These are phyloP conservation scores for Cladosporium velox DNA, from an alignment of 2,329 filamentous ascomycete genomes.

Conservation along the genomic window DNA sequence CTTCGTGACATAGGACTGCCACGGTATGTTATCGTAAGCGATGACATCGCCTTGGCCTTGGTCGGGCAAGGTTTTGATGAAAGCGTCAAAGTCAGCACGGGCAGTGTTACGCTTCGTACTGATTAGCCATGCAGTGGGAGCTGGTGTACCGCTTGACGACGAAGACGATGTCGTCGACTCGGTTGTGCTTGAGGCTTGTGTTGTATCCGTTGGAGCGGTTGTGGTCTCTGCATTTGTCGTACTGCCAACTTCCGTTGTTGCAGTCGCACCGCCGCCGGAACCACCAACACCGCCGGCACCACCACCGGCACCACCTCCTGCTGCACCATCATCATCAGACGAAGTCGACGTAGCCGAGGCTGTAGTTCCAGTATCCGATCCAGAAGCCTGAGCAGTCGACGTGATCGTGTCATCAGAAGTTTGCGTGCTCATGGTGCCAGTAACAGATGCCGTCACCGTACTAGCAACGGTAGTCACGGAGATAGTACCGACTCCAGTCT, in stretches of 20 bases:
- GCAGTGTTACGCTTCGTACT: constrained; percentile 10
- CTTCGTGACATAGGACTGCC: constrained; percentile 13
- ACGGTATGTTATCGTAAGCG: constrained; percentile 13
- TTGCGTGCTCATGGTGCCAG: neutral
- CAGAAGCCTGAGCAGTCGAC: neutral
- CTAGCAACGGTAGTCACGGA: neutral
- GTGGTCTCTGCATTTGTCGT: neutral
- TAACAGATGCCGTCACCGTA: constrained; percentile 9
- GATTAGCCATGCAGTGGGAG: constrained; percentile 4
- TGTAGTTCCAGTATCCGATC: neutral
- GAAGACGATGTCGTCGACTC: constrained; percentile 4
- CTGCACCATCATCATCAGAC: neutral
- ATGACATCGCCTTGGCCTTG: constrained; percentile 8
- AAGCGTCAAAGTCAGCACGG: neutral
- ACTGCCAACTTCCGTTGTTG: neutral
- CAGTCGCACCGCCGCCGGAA: neutral
- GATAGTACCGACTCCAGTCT: neutral
- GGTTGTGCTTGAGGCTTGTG: neutral
- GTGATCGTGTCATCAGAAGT: neutral
- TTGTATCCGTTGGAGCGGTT: neutral
- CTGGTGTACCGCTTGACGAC: neutral
- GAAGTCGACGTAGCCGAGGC: neutral
- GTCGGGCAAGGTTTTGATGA: constrained; percentile 13
- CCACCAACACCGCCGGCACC: neutral
- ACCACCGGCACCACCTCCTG: neutral